Conservation (phyloP, 2,329 filamentous ascomycete genomes). For the Colletotrichum sp. region DNA sequence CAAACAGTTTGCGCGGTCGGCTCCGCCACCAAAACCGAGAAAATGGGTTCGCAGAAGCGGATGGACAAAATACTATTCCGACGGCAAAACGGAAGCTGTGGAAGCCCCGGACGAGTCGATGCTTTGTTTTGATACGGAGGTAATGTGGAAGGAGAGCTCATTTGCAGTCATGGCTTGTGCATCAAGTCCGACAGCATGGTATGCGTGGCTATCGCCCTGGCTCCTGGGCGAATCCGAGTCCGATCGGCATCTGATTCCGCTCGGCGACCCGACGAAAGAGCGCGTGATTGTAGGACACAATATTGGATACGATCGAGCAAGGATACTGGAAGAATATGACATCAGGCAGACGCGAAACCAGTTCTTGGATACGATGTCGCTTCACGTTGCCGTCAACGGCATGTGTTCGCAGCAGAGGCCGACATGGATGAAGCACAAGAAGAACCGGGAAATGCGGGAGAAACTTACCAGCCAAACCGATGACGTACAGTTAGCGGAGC, state of each 20-base stretch:
- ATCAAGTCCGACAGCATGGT: conserved; percentile 89
- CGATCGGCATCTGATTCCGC: conserved; percentile 81
- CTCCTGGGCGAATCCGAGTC: conserved; percentile 81
- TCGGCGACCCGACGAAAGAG: conserved; percentile 76
- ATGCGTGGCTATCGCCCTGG: conserved; percentile 97
- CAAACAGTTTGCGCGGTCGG: conserved; percentile 72
- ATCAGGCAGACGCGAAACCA: conserved; percentile 82
- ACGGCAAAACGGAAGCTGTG: conserved; percentile 74
- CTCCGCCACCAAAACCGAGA: conserved; percentile 64
- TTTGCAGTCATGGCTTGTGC: conserved; percentile 98
- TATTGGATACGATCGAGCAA: conserved; percentile 90
- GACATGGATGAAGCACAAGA: conserved; percentile 97
- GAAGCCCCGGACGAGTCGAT: conserved; percentile 80
- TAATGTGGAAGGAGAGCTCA: conserved; percentile 91
- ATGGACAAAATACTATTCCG: conserved; percentile 89
- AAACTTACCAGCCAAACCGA: conserved; percentile 76
- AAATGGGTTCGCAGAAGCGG: conserved; percentile 83
- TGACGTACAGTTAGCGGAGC: conserved; percentile 71
- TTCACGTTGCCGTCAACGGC: conserved; percentile 96
- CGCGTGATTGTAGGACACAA: conserved; percentile 93
- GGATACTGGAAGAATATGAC: conserved; percentile 88
- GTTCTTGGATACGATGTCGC: conserved; percentile 96
- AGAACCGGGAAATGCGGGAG: conserved; percentile 84
- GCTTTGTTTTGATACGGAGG: conserved; percentile 94
- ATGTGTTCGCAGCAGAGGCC: conserved; percentile 98